Conservation (phyloP, 306 rosid genomes). For the Dalbergia cultrata region DNA sequence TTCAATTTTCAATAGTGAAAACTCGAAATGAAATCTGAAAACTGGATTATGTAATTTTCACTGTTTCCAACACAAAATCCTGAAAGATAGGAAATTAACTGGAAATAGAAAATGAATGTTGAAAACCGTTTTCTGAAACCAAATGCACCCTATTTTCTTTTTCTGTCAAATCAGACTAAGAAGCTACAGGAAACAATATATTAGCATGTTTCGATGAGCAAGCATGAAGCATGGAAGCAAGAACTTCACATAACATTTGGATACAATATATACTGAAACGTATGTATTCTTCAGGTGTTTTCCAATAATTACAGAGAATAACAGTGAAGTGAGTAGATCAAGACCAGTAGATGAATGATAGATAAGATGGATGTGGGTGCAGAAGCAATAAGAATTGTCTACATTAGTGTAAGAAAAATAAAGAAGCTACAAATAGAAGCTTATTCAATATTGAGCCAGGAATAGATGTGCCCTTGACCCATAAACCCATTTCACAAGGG, state of each 20-base stretch:
- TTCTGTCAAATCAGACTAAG: constrained; percentile 1
- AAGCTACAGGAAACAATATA: neutral
- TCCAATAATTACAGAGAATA: neutral
- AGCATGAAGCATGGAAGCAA: neutral
- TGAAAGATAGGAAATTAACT: too few relatives aligned
- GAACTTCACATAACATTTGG: neutral
- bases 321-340: neutral
- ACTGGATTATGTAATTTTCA: too few relatives aligned
- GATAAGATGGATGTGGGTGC: neutral
- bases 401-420: neutral
- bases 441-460: neutral
- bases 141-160: neutral
- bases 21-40: too few relatives aligned
- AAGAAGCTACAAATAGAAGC: neutral
- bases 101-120: too few relatives aligned
- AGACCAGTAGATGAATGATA: neutral
- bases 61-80: neutral
- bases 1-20: too few relatives aligned
- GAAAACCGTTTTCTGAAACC: too few relatives aligned
- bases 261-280: neutral
- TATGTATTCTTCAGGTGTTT: neutral
- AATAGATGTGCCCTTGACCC: constrained; percentile 9
- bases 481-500: constrained; percentile 3
- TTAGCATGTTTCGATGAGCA: neutral
- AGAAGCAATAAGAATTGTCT: neutral